phyloP scores from a whole-genome alignment of 345 rosid species.

The Barbarea vulgaris region DNA sequence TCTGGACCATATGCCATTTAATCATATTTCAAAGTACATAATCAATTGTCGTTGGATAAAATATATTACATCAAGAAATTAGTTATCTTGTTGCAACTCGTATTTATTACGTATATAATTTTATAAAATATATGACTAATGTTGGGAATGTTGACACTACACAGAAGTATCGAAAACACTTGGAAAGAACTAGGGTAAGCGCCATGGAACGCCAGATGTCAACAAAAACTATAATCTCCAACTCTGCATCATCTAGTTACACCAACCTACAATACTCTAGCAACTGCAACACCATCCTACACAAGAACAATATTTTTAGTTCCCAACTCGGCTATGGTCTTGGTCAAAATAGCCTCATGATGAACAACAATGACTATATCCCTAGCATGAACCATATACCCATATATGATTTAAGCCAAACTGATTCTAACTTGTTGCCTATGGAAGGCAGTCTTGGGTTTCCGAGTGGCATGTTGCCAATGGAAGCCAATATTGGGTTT shows the following conservation, averaged over 20 bases:
- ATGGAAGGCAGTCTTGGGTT: neutral
- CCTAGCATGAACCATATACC: neutral
- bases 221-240: slow-evolving; percentile 21
- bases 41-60: neutral
- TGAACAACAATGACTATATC: neutral
- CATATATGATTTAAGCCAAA: neutral
- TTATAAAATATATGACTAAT: neutral
- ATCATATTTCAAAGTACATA: neutral
- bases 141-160: slow-evolving; percentile 18
- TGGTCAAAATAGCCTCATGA: slow-evolving; percentile 6
- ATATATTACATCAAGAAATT: neutral
- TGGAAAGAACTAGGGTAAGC: slow-evolving; percentile 40
- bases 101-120: neutral
- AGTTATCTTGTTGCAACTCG: neutral
- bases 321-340: slow-evolving; percentile 3
- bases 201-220: neutral
- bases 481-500: neutral
- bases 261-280: neutral
- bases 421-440: neutral
- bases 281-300: neutral
- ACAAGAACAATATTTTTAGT: neutral
- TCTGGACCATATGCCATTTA: neutral
- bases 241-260: slow-evolving; percentile 33
- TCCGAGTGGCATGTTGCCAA: neutral
- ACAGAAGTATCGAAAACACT: no score